Evolutionary conservation across 148 eudicot species (phyloP), one percentile per base, ranked within the genome.

Genomic region (Dianthus caryophyllus): DNA sequence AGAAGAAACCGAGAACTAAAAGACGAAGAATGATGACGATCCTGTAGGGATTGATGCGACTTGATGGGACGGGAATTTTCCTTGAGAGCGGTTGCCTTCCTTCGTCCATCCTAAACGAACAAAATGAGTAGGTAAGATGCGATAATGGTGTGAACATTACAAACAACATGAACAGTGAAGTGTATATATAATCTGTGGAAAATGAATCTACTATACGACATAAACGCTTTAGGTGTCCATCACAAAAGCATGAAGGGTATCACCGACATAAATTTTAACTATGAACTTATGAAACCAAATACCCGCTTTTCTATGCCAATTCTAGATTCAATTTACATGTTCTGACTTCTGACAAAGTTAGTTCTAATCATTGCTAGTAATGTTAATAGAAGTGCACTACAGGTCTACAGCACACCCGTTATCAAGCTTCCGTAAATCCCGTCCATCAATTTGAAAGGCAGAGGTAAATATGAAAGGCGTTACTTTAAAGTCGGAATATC

Each of bases 11-110:
- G 47, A 95, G 83, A 71, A 95, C 77, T 4, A 29, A 88, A 66
- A 95, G 81, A 15, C 99, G 97, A 21, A 88, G 80, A 33, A 90
- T 22, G 65, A 95, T 88, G 58, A 90, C 64, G 31, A 95, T 79
- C 69, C 99, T 78, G 84, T 95, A 95, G 17, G 99, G 99, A 72
- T 76, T 95, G 77, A 95, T 90, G 82, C 59, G 88, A 93, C 99
- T 95, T 43, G 99, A 90, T 56, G 96, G 75, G 66, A 95, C 80
- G 5, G 97, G 99, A 60, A 83, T 39, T 81, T 95, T 95, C 78
- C 99, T 86, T 13, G 97, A 90, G 31, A 95, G 87, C 62, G 97
- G 97, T 66, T 95, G 99, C 80, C 99, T 86, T 43, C 99, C 99
- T 84, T 90, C 97, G 77, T 95, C 99, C 97, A 84, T 86, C 88